Evolutionary conservation across 192 early-diverging fungal species (phyloP), one percentile per base, ranked within the genome.

Genomic region (Backusella macrospora): DNA sequence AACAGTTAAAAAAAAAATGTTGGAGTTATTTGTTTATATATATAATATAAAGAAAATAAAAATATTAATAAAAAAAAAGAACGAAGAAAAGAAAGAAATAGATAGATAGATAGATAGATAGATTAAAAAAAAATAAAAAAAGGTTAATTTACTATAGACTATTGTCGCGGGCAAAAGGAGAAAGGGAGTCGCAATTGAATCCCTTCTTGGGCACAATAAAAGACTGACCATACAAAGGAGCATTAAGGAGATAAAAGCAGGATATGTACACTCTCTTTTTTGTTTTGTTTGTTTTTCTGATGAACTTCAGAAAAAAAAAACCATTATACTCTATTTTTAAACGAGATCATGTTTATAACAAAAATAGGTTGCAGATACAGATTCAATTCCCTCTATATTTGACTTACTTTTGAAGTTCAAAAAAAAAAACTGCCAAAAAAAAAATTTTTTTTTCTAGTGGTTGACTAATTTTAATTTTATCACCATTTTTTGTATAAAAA

Each of bases 161-260:
- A 23, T 52, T 52, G 49, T 10, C 21, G 49, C 23, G 49, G 21
- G 18, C 49, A 55, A 55, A 55, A 55, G 49, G 49, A 21, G 49
- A 55, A 55, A 55, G 21, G 21, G 18, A 12, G 21, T 23, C 49
- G 18, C 18, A 21, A 21, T 55, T n/a, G 49, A 23, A 55, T 55
- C 49, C 49, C 49, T 55, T 55, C 49, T 55, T 55, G 49, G 49
- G 49, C 49, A 55, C 49, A 23, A 55, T 55, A 55, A 55, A 55
- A 55, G 49, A 55, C 18, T 23, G 49, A 55, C 9, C 49, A 55
- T 55, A 55, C 49, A 21, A 21, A 21, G 49, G 2, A 21, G 12
- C 5, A 49, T 55, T 55, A 55, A 21, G 49, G 49, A 55, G 49
- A 55, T 26, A 55, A 55, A 55, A 21, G 49, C 49, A 55, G 49